phyloP scores from a whole-genome alignment of 2,329 filamentous ascomycete genomes.

The Monascus ruber region DNA sequence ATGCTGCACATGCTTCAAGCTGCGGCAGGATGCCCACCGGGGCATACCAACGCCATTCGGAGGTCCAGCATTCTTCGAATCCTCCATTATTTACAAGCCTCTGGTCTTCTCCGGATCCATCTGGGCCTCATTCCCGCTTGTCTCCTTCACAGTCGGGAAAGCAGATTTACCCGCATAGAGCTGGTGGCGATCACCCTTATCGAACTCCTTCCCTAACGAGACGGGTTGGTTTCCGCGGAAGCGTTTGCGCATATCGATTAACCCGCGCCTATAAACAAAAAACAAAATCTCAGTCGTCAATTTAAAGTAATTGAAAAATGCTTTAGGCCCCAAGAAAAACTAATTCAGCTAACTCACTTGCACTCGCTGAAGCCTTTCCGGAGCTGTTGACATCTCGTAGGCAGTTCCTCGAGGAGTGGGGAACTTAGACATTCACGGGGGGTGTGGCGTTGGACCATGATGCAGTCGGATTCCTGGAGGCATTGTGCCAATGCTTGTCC shows the following conservation, averaged over 20 bases:
- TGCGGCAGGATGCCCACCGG: not conserved
- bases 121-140: constrained; percentile 53
- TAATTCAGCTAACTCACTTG: constrained; percentile 41
- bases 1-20: constrained; percentile 2
- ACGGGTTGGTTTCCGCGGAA: constrained; percentile 91
- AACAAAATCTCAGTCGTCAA: not conserved
- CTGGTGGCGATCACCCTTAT: constrained; percentile 49
- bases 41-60: not conserved
- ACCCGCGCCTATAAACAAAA: constrained; percentile 48
- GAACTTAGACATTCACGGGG: constrained; percentile 79
- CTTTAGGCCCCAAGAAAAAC: not conserved
- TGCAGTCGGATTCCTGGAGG: constrained; percentile 91
- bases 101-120: constrained; percentile 40
- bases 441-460: constrained; percentile 79
- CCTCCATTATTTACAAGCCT: constrained; percentile 20
- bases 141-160: constrained; percentile 55
- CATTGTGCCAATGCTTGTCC: constrained; percentile 87
- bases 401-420: constrained; percentile 70
- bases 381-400: constrained; percentile 80
- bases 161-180: constrained; percentile 69
- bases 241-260: constrained; percentile 98
- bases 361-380: constrained; percentile 90
- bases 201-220: constrained; percentile 52
- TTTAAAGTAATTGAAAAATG: too few species aligned
- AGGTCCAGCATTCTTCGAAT: too few species aligned